Base-by-base conservation (phyloP, 805 yeast species). In the Pichia paraexigua region DNA sequence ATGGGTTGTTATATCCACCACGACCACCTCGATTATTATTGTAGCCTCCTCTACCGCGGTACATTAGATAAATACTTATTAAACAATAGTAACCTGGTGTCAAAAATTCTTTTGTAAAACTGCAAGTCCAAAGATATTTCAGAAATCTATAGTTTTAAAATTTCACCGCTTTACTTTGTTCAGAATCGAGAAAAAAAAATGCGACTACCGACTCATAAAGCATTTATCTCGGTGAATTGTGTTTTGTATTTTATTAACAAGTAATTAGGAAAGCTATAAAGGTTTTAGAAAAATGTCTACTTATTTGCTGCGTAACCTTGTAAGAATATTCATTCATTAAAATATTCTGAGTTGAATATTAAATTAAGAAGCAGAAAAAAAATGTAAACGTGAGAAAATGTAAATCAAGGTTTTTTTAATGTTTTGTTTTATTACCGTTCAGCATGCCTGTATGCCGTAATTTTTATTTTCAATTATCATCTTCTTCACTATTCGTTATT, bases 21-120 rank as follows among this genome's bases (percentile, higher is more conserved):
- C 47, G 35, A 35, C 58, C 57, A 13, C 63, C 61, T 41, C 64
- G 42, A 20, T 59, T 59, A 45, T 41, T 40, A 41, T 44, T 46
- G 27, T 40, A 47, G 18, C 65, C 58, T 5, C 69, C 68, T 56
- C 69, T 58, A 21, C 70, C 71, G 54, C 70, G 62, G 43, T 62
- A 63, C 65, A 65, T 66, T 13, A 9, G 7, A 17, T 13, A 1
- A 9, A 17, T 22, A 41, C 8, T 25, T 17, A 5, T 22, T 18
- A 8, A 35, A 17, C 10, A 17, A 2, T 17, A 20, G n/a, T 30
- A 15, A 30, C 2, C 25, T 15, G 6, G 12, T 30, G 17, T 4
- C 35, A 30, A 30, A 30, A 2, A 9, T 5, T 28, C 35, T 13
- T 5, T 30, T 30, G n/a, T 9, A 30, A 30, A 13, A 1, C 7